These are phyloP conservation scores for Naganishia friedmannii DNA, from an alignment of 768 basidiomycete genomes.

Conservation along the genomic window DNA sequence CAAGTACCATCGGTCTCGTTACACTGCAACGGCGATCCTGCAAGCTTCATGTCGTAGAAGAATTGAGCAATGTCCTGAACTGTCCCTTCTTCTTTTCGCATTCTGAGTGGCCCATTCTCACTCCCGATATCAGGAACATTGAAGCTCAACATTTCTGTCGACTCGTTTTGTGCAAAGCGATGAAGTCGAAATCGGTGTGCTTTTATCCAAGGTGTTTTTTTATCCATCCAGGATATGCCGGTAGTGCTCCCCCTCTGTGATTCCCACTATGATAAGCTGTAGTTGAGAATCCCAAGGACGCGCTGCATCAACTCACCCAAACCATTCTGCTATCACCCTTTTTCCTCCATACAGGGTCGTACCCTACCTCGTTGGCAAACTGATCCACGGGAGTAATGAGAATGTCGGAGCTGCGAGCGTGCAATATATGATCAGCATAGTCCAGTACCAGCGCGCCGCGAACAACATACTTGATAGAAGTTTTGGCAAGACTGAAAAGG, in stretches of 20 bases:
- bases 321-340: conserved; percentile 42
- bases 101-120: conserved; percentile 30
- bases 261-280: neutral
- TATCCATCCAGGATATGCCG: conserved; percentile 50
- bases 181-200: conserved; percentile 50
- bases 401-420: conserved; percentile 49
- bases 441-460: neutral
- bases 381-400: conserved; percentile 51
- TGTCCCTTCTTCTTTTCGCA: conserved; percentile 31
- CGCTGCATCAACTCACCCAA: conserved; percentile 38
- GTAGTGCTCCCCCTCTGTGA: conserved; percentile 47
- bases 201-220: conserved; percentile 42
- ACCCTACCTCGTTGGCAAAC: conserved; percentile 41
- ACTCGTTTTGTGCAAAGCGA: conserved; percentile 42
- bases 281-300: neutral
- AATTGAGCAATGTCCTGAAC: conserved; percentile 37
- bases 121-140: conserved; percentile 44
- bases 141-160: conserved; percentile 32
- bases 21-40: conserved; percentile 49
- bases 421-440: neutral
- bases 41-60: conserved; percentile 48
- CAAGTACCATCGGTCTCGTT: conserved; percentile 50
- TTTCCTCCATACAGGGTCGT: conserved; percentile 46
- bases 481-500: conserved; percentile 51
- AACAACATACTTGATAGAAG: conserved; percentile 47